Evolutionary conservation across 257 asterid genomes (phyloP).

Genomic region (Solanum chilense): DNA sequence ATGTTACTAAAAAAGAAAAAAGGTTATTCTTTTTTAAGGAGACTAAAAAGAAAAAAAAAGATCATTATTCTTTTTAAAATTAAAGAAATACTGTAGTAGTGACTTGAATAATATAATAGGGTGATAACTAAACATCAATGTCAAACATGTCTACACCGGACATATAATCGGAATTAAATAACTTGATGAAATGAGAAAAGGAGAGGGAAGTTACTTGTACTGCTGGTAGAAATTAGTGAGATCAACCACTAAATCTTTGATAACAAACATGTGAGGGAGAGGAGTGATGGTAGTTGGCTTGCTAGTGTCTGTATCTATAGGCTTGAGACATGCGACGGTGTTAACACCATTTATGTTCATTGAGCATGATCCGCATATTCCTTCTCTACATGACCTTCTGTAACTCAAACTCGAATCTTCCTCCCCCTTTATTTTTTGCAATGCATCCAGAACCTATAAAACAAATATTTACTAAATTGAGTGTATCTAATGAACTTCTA

Average conservation of each 20-base stretch:
- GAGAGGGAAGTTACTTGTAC: conserved; percentile 37
- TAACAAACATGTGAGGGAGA: conserved; percentile 70
- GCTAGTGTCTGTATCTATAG: conserved; percentile 37
- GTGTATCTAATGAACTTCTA: not conserved
- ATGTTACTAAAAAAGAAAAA: too few relatives aligned
- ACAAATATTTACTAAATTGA: not conserved
- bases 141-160: not conserved
- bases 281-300: conserved; percentile 51
- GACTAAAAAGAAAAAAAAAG: too few relatives aligned
- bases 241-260: conserved; percentile 75
- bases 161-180: not conserved
- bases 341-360: conserved; percentile 78
- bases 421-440: conserved; percentile 57
- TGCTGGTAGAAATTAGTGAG: conserved; percentile 72
- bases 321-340: conserved; percentile 69
- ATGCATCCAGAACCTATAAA: conserved; percentile 52
- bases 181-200: not conserved
- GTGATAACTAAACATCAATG: not conserved
- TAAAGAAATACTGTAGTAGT: not conserved
- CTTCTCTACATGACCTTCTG: conserved; percentile 67
- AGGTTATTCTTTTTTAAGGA: too few relatives aligned
- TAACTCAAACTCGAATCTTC: conserved; percentile 54
- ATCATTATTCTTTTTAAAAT: too few relatives aligned
- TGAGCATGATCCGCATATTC: conserved; percentile 72
- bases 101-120: too few relatives aligned